A percentile compares a stretch with the other conserved stretches of the same genome.
Evolutionary conservation across 305 asterid genomes (phyloP).

Genomic region (Ilex paraguariensis): DNA sequence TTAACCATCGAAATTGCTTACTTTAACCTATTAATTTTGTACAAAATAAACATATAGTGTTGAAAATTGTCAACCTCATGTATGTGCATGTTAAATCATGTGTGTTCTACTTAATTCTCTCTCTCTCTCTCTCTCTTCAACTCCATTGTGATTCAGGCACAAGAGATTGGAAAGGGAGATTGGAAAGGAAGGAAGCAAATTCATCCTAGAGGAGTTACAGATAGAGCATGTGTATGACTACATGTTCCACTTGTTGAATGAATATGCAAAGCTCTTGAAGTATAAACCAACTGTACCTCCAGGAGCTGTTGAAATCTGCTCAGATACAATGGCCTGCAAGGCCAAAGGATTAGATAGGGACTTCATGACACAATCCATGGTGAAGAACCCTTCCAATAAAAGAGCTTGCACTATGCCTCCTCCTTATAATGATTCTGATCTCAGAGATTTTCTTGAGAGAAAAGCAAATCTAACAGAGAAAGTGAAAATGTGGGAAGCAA

Average conservation of each 20-base stretch:
- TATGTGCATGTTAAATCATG: no score
- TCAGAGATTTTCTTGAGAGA: constrained; percentile 4
- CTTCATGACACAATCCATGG: constrained; percentile 15
- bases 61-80: no score
- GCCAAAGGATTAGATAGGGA: constrained; percentile 5
- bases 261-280: constrained; percentile 9
- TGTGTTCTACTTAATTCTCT: no score
- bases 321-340: constrained; percentile 17
- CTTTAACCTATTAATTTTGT: no score
- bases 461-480: constrained; percentile 5
- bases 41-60: no score
- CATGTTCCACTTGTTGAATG: background rate
- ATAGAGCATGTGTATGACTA: constrained; percentile 10
- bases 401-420: constrained; percentile 14
- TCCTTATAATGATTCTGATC: constrained; percentile 6
- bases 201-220: constrained; percentile 12
- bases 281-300: constrained; percentile 11
- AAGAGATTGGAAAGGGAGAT: constrained; percentile 18
- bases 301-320: constrained; percentile 15
- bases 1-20: no score
- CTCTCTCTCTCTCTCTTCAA: no score
- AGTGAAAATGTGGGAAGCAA: background rate
- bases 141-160: constrained; percentile 8
- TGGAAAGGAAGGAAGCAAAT: constrained; percentile 13
- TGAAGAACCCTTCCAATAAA: constrained; percentile 13